Percentiles rank a stretch among this genome's conserved stretches.
Evolutionary conservation across 257 asterid genomes (phyloP).

Genomic region (Prunella vulgaris): DNA sequence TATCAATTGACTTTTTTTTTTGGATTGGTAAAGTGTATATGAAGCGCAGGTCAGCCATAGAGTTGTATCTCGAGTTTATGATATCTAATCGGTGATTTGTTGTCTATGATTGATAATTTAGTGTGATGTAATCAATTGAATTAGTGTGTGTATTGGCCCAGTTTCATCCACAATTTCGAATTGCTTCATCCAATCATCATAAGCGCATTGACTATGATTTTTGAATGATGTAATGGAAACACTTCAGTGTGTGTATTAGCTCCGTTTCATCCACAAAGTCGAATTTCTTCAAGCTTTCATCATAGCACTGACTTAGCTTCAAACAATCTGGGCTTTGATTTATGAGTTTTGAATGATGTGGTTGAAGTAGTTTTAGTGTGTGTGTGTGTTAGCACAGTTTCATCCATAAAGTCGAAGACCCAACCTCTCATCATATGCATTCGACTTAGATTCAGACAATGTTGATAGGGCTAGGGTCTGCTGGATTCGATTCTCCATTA

Average conservation of each 20-base stretch:
- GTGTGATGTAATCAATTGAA: not conserved
- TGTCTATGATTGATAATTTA: conserved; percentile 7
- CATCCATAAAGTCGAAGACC: not conserved
- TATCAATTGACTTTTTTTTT: not conserved
- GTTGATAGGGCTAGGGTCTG: not conserved
- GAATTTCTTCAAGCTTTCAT: too few relatives aligned
- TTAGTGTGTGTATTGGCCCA: not conserved
- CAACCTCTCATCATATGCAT: not conserved
- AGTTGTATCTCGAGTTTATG: not conserved
- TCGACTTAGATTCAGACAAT: not conserved
- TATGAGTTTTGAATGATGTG: not conserved
- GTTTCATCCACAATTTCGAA: not conserved
- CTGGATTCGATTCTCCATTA: conserved; percentile 13
- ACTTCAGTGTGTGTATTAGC: not conserved
- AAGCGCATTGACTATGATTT: not conserved
- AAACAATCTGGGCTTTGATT: conserved; percentile 3
- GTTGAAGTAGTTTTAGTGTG: not conserved
- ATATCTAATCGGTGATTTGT: not conserved
- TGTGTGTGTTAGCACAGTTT: not conserved
- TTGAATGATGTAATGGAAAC: not conserved
- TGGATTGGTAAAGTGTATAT: not conserved
- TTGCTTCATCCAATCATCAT: too few relatives aligned
- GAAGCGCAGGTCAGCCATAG: not conserved
- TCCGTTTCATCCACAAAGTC: too few relatives aligned
- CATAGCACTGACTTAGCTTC: not conserved